Conservation (phyloP, 2,329 filamentous ascomycete genomes). For the Rhynchosporium graminicola region DNA sequence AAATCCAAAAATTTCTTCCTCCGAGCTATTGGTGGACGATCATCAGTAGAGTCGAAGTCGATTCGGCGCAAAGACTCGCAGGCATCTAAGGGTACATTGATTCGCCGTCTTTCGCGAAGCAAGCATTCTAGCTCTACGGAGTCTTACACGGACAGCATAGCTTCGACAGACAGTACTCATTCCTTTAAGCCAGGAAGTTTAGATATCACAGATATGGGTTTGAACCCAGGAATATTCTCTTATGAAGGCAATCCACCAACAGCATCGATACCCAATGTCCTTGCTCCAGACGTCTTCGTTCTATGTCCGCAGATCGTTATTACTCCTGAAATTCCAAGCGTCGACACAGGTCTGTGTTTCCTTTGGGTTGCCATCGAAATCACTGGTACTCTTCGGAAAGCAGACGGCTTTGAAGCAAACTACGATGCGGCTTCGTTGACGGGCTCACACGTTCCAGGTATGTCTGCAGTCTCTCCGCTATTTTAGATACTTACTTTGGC, state of each 20-base stretch:
- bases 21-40: slow-evolving; percentile 33
- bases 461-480: not conserved
- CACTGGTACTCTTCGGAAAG: slow-evolving; percentile 34
- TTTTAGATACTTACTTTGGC: not conserved
- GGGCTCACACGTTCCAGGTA: slow-evolving; percentile 15
- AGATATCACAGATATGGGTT: slow-evolving; percentile 29
- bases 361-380: slow-evolving; percentile 44
- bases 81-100: slow-evolving; percentile 28
- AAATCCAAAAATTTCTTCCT: slow-evolving; percentile 40
- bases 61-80: slow-evolving; percentile 19
- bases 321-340: slow-evolving; percentile 37
- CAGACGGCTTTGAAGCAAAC: slow-evolving; percentile 23
- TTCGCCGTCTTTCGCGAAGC: slow-evolving; percentile 33
- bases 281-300: slow-evolving; percentile 21
- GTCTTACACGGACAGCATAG: slow-evolving; percentile 16
- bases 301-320: slow-evolving; percentile 39
- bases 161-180: slow-evolving; percentile 16
- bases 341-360: slow-evolving; percentile 37
- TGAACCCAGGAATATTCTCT: slow-evolving; percentile 27
- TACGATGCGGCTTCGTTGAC: slow-evolving; percentile 7
- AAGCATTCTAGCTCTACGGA: slow-evolving; percentile 22
- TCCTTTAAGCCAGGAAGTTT: slow-evolving; percentile 22
- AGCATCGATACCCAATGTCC: slow-evolving; percentile 10
- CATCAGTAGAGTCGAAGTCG: slow-evolving; percentile 21
- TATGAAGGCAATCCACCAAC: slow-evolving; percentile 14